phyloP scores from a whole-genome alignment of 139 green algal species.

The Chlamydomonas urium region DNA sequence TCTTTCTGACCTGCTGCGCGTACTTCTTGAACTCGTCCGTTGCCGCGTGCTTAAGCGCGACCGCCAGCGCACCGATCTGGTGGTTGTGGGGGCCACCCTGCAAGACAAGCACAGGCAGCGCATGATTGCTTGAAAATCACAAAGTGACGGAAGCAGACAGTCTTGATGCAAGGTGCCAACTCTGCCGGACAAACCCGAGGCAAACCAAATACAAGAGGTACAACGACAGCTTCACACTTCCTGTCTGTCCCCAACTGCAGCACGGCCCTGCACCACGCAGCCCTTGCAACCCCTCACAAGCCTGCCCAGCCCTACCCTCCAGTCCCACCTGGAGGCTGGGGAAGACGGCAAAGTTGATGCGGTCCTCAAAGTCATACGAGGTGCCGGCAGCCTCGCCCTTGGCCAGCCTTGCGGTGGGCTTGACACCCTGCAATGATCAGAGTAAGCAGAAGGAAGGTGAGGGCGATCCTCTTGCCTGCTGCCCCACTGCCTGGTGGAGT shows the following conservation, averaged over 20 bases:
- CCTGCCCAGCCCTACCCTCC: not conserved
- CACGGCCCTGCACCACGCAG: too few species aligned
- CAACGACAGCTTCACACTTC: not conserved
- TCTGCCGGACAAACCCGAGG: too few species aligned
- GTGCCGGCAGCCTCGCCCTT: slow-evolving; percentile 56
- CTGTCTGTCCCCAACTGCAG: too few species aligned
- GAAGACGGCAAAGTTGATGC: slow-evolving; percentile 97
- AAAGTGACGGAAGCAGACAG: too few species aligned
- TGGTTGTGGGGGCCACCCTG: slow-evolving; percentile 99
- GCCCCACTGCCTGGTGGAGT: too few species aligned
- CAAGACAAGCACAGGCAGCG: too few species aligned
- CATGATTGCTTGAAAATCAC: too few species aligned
- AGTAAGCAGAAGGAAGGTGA: slow-evolving; percentile 7
- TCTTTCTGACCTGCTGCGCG: slow-evolving; percentile 78
- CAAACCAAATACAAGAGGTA: not conserved
- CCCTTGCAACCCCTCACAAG: not conserved
- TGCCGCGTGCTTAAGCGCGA: slow-evolving; percentile 90
- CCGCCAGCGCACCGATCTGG: slow-evolving; percentile 93
- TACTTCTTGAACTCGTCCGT: slow-evolving; percentile 90
- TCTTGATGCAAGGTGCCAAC: too few species aligned
- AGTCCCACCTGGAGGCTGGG: slow-evolving; percentile 58
- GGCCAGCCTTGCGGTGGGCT: slow-evolving; percentile 49
- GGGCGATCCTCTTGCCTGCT: too few species aligned
- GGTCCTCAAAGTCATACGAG: slow-evolving; percentile 85
- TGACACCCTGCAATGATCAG: slow-evolving; percentile 68